Evolutionary conservation across 2,329 filamentous ascomycete species (phyloP), one percentile per base, ranked within the genome.

Genomic region (Chaetomium strumarium): DNA sequence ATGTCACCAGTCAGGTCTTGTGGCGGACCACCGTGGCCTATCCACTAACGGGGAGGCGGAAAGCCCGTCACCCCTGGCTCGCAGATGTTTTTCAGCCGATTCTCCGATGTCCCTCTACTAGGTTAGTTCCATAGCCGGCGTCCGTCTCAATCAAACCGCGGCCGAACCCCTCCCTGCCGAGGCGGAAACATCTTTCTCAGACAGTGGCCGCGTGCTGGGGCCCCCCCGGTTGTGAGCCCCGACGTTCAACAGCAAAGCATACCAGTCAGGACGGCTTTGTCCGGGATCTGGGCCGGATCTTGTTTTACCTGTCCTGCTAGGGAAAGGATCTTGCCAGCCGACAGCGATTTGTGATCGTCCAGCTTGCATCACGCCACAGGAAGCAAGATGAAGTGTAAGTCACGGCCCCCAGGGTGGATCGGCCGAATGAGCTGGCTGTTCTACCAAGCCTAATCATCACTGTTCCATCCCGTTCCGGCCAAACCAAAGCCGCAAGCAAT

Each of bases 311-410:
- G 49, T 40, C 31, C 45, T 48, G 34, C 49, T 39, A 51, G 40
- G 20, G 17, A 6, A 36, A 40, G 39, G 46, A 39, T 42, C 31
- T 54, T 44, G 44, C 46, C 45, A 45, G 30, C 30, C 46, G 38
- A 29, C 52, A 51, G 41, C 34, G 39, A 34, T 43, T 44, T 55
- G 46, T 52, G 49, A 52, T 53, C 44, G 45, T 52, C 47, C 45
- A 52, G 52, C 51, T 44, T 53, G 34, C 41, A 55, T 57, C 58
- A 60, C 59, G 48, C 52, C 54, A 59, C 58, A 53, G 38, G 48
- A 63, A 55, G 55, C 58, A 60, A 52, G 56, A 50, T 57, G 56
- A 61, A n/a, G 57, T 60, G 57, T 56, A 62, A 59, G 58, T 60
- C 59, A 62, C 60, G 44, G 58, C 55, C 55, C 56, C 60, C 60